Evolutionary conservation across 2,329 filamentous ascomycete species (phyloP).

Genomic region (Bipolaris oryzae): DNA sequence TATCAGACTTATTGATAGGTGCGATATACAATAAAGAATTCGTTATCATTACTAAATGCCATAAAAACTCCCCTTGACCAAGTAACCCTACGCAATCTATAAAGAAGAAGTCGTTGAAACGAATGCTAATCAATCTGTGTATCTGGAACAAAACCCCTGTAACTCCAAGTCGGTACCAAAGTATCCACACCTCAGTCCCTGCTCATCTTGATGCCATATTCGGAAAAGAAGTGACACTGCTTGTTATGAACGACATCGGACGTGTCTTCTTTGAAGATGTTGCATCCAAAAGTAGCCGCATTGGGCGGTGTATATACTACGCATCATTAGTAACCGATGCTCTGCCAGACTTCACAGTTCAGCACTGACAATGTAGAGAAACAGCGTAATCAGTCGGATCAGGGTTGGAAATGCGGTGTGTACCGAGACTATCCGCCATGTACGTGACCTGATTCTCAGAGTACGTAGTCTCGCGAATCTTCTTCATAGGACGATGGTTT

Average conservation of each 20-base stretch:
- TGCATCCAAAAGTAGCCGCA: slow-evolving; percentile 79
- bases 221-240: slow-evolving; percentile 42
- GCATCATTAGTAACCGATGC: slow-evolving; percentile 4
- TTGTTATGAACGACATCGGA: slow-evolving; percentile 53
- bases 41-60: too few species aligned
- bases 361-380: slow-evolving; percentile 72
- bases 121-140: too few species aligned
- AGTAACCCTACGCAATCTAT: too few species aligned
- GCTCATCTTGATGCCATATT: slow-evolving; percentile 32
- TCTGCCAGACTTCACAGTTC: slow-evolving; percentile 12
- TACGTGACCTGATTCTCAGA: slow-evolving; percentile 78
- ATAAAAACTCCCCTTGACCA: too few species aligned
- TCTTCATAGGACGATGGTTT: slow-evolving; percentile 60
- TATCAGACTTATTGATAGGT: too few species aligned
- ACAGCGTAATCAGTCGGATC: slow-evolving; percentile 75
- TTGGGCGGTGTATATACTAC: slow-evolving; percentile 85
- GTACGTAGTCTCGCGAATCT: slow-evolving; percentile 72
- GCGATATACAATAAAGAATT: too few species aligned
- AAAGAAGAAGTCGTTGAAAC: too few species aligned
- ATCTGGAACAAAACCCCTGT: too few species aligned
- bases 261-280: slow-evolving; percentile 78
- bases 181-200: not conserved
- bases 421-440: slow-evolving; percentile 85
- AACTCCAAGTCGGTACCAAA: too few species aligned
- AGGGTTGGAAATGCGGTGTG: slow-evolving; percentile 82